A percentile compares a stretch with the other conserved stretches of the same genome.
These are phyloP conservation scores for Fallopia convolvulus DNA, from an alignment of 148 eudicot species.

Conservation along the genomic window DNA sequence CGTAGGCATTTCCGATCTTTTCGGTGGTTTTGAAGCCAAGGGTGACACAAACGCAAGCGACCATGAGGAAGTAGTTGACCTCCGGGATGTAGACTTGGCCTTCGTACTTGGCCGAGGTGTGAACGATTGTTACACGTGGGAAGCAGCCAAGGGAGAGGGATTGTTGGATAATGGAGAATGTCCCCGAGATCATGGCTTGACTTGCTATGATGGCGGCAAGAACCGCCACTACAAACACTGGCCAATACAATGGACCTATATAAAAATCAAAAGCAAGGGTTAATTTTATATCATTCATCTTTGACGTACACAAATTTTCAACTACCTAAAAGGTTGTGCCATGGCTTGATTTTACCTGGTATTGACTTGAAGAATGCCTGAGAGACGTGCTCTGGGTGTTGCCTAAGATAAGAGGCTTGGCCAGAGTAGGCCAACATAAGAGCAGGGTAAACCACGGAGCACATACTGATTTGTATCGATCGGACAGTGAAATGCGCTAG, in stretches of 20 bases:
- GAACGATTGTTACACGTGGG: constrained; percentile 28
- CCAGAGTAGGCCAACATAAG: constrained; percentile 30
- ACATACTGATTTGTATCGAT: constrained; percentile 31
- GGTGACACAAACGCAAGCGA: constrained; percentile 20
- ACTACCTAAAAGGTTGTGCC: too few species aligned
- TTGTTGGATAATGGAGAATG: constrained; percentile 37
- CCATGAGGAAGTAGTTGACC: constrained; percentile 22
- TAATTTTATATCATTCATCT: too few species aligned
- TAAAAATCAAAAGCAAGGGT: not conserved
- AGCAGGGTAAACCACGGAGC: constrained; percentile 28
- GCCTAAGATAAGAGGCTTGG: constrained; percentile 33
- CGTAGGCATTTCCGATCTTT: constrained; percentile 33
- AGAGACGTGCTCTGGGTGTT: constrained; percentile 10
- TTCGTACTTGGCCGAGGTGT: constrained; percentile 25
- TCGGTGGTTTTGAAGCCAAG: constrained; percentile 20
- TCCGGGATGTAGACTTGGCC: constrained; percentile 36
- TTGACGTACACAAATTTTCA: too few species aligned
- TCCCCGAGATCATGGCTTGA: constrained; percentile 37
- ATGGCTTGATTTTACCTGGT: constrained; percentile 19
- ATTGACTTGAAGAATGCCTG: constrained; percentile 24
- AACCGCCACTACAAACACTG: constrained; percentile 34
- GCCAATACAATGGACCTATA: constrained; percentile 31
- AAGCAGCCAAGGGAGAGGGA: constrained; percentile 25
- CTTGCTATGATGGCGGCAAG: constrained; percentile 50
- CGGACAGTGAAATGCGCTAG: constrained; percentile 36